These are phyloP conservation scores for Emericellopsis atlantica DNA, from an alignment of 2,329 filamentous ascomycete genomes.

Conservation along the genomic window DNA sequence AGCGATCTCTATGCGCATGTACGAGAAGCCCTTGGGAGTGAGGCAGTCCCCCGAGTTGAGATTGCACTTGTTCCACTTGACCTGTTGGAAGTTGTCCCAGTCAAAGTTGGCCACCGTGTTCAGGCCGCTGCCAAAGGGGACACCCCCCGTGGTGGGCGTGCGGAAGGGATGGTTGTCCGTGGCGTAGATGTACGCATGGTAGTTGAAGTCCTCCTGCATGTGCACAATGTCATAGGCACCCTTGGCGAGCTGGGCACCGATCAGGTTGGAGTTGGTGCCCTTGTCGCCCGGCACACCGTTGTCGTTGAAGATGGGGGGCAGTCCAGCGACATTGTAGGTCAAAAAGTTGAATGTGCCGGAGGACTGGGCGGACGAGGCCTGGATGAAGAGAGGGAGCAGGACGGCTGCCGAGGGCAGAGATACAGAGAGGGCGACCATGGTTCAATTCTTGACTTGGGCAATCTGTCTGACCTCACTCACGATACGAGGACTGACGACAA, in stretches of 20 bases:
- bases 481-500: too few species aligned
- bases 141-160: constrained; percentile 53
- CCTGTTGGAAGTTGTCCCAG: constrained; percentile 38
- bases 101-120: constrained; percentile 49
- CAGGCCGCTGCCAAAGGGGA: constrained; percentile 48
- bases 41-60: constrained; percentile 48
- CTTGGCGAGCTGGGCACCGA: constrained; percentile 42
- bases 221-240: constrained; percentile 51
- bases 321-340: constrained; percentile 47
- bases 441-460: too few species aligned
- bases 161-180: constrained; percentile 46
- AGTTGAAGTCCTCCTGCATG: constrained; percentile 60
- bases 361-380: not conserved
- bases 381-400: not conserved
- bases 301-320: constrained; percentile 40
- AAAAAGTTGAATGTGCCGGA: constrained; percentile 34
- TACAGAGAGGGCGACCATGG: too few species aligned
- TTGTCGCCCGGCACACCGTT: constrained; percentile 54
- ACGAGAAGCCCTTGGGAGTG: constrained; percentile 58
- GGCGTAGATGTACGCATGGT: constrained; percentile 49
- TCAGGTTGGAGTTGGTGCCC: constrained; percentile 38
- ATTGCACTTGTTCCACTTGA: constrained; percentile 48
- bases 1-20: constrained; percentile 44
- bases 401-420: not conserved
- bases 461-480: too few species aligned